Conservation (phyloP, 129 eudicot genomes). For the Helichrysum umbraculigerum region DNA sequence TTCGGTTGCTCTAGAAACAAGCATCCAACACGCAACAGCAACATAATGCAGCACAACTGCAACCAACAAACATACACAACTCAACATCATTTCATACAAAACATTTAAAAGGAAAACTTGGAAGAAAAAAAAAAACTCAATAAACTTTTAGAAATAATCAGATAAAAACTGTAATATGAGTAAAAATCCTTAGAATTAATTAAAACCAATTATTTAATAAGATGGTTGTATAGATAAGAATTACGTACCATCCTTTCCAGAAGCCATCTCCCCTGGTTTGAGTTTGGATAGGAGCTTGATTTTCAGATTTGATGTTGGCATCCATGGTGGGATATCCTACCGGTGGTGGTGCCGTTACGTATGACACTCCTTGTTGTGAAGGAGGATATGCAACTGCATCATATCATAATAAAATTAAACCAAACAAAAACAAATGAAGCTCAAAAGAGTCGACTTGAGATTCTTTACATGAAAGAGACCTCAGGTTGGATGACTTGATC, state of each 20-base stretch:
- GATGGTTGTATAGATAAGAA: neutral
- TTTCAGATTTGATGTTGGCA: conserved; percentile 1
- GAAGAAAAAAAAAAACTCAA: no score
- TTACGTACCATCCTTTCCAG: conserved; percentile 62
- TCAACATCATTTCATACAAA: neutral
- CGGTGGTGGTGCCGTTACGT: conserved; percentile 39
- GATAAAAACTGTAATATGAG: no score
- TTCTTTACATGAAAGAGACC: no score
- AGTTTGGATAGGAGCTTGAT: conserved; percentile 25
- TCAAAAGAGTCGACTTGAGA: no score
- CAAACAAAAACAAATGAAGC: no score
- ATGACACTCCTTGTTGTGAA: conserved; percentile 29
- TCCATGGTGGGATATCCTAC: conserved; percentile 54
- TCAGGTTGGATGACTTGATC: no score
- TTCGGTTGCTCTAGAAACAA: conserved; percentile 45
- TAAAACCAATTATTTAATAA: no score
- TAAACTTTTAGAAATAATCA: no score
- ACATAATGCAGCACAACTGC: conserved; percentile 57
- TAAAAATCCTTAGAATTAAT: no score
- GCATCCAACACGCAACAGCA: conserved; percentile 65
- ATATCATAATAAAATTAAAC: neutral
- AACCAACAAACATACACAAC: neutral
- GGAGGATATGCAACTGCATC: conserved; percentile 49
- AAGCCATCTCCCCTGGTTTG: conserved; percentile 60
- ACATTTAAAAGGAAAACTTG: no score